Conservation (phyloP, 768 basidiomycete genomes). For the Ramaria sp. region DNA sequence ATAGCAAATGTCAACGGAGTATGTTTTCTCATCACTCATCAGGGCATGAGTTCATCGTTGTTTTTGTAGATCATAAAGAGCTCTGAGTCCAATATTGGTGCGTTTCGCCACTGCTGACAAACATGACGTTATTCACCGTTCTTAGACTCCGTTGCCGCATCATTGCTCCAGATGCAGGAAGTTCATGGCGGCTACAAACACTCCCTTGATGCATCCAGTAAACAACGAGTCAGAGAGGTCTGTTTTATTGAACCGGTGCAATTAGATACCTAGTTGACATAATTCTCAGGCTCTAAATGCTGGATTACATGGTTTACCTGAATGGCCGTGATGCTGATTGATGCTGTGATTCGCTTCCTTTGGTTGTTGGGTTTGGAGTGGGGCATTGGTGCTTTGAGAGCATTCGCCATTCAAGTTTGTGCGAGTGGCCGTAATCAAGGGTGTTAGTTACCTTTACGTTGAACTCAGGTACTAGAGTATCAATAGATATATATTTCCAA, state of each 20-base stretch:
- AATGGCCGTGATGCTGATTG: slow-evolving; percentile 42
- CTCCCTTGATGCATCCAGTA: slow-evolving; percentile 60
- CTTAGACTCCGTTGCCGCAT: slow-evolving; percentile 56
- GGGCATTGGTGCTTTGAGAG: too few species aligned
- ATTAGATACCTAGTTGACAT: not conserved
- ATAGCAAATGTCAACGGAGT: slow-evolving; percentile 49
- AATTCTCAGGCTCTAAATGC: slow-evolving; percentile 49
- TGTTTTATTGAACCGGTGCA: not conserved
- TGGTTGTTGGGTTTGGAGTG: too few species aligned
- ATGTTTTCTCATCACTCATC: slow-evolving; percentile 16
- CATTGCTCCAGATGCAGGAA: slow-evolving; percentile 67
- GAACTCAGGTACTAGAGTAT: too few species aligned
- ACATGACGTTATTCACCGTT: not conserved
- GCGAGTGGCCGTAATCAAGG: too few species aligned
- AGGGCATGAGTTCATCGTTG: too few species aligned
- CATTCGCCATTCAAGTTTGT: too few species aligned
- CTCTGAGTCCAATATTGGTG: slow-evolving; percentile 21
- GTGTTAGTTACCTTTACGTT: too few species aligned
- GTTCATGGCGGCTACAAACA: slow-evolving; percentile 64
- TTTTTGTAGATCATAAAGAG: slow-evolving; percentile 18
- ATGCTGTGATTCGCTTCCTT: not conserved
- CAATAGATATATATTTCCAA: too few species aligned
- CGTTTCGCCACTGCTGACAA: not conserved
- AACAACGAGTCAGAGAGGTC: slow-evolving; percentile 58
- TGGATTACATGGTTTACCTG: slow-evolving; percentile 58